phyloP scores from a whole-genome alignment of 1,284 basidiomycete species.

The Cutaneotrichosporon sp. region DNA sequence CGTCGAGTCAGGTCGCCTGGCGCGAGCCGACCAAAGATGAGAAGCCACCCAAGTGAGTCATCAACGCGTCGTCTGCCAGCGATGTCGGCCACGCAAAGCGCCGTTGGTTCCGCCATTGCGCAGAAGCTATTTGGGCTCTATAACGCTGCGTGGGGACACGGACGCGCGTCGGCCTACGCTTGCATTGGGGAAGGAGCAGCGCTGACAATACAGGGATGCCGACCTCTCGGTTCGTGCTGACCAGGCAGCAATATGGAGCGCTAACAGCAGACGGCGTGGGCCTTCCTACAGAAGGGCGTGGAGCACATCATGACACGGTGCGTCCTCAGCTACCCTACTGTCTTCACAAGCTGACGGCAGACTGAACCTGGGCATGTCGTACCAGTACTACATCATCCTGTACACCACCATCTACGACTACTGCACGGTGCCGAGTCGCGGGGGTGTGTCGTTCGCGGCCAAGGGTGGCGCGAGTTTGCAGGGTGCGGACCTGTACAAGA shows the following conservation, averaged over 20 bases:
- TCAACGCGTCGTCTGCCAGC: no score
- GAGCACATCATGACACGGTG: constrained; percentile 83
- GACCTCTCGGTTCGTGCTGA: constrained; percentile 24
- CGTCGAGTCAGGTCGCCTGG: constrained; percentile 12
- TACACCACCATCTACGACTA: constrained; percentile 97
- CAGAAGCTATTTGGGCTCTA: no score
- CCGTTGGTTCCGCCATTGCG: no score
- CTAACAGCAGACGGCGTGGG: constrained; percentile 68
- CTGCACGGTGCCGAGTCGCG: constrained; percentile 57
- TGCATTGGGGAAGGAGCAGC: no score
- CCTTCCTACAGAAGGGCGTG: constrained; percentile 79
- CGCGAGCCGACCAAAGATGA: constrained; percentile 21
- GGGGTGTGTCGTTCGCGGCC: constrained; percentile 19
- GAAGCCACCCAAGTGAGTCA: constrained; percentile 40
- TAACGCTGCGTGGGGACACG: no score
- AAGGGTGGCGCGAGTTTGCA: constrained; percentile 87
- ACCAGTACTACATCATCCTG: constrained; percentile 85
- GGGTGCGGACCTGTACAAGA: constrained; percentile 89
- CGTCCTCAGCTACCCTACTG: constrained; percentile 8
- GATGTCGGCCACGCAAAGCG: no score
- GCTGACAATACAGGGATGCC: constrained; percentile 27
- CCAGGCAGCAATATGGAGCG: neutral
- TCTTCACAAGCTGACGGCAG: constrained; percentile 30
- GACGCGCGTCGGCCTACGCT: no score
- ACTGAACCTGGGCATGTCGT: constrained; percentile 80